Evolutionary conservation across 371 early-diverging fungal genomes (phyloP), one percentile per base, ranked within the genome.

Genomic region (Lichtheimia ramosa): DNA sequence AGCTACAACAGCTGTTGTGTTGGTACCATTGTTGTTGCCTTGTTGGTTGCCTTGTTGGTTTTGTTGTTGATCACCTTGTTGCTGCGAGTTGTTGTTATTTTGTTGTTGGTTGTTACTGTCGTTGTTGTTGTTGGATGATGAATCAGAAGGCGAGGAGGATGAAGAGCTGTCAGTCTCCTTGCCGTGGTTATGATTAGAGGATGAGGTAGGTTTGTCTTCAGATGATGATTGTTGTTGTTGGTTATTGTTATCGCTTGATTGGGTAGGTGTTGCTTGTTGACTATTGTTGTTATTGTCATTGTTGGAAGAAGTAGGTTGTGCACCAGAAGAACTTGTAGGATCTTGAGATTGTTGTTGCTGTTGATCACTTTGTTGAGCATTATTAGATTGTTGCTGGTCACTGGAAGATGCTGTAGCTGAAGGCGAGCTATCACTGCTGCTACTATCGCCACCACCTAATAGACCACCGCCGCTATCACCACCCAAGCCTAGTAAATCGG

Each of bases 1-100:
- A 15, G 55, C 59, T 27, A 64, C 54, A 41, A 51, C 46, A 28
- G 43, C 63, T 40, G 58, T 57, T 10, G 51, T 42, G 18, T 43
- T 46, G 23, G 43, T 18, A 58, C 34, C 42, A 34, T 27, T 41
- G 10, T n/a, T n/a, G n/a, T n/a, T 20, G 18, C 43, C 24, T 51
- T 48, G 21, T 20, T 34, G 25, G 7, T 25, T 20, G 18, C 43
- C 24, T 51, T 48, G 21, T 20, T 34, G 25, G 7, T 25, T 25
- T 5, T 20, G 25, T 40, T 39, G 48, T 3, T 20, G 39, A 23
- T 42, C 14, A 23, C 51, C 39, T n/a, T 51, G 56, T 34, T 56
- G 43, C 6, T 56, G 43, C 16, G 41, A 21, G 12, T 27, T 28
- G 20, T n/a, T 40, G 23, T 54, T 41, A 5, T 34, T 20, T 27